phyloP scores from a whole-genome alignment of 78 protist genomes.

The Planoprotostelium fungivorum region DNA sequence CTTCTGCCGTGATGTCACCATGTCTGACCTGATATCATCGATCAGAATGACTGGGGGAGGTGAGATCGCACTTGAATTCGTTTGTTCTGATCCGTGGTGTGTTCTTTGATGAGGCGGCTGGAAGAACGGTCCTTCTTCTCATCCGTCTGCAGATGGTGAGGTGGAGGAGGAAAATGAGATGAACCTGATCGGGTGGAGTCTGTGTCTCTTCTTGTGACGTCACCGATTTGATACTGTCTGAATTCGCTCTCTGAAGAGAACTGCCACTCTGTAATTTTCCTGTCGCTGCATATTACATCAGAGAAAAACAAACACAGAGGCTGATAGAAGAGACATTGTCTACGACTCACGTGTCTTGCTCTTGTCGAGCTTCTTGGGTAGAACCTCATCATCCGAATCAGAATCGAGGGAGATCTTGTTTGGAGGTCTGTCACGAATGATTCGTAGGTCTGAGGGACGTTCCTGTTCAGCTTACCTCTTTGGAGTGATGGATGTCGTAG shows the following conservation, averaged over 20 bases:
- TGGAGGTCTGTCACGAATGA: not conserved
- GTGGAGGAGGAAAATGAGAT: no score
- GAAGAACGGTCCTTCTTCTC: not conserved
- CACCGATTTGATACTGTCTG: no score
- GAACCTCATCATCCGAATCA: not conserved
- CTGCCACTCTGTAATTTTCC: no score
- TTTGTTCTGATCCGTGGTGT: not conserved
- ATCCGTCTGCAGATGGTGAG: no score
- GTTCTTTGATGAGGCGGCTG: not conserved
- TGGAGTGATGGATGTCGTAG: not conserved
- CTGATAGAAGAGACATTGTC: no score
- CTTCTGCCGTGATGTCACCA: not conserved
- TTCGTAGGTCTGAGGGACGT: not conserved
- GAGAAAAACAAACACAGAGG: no score
- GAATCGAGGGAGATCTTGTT: not conserved
- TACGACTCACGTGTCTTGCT: no score
- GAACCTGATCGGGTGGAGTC: no score
- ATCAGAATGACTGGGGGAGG: not conserved
- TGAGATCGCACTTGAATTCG: not conserved
- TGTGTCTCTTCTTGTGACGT: no score
- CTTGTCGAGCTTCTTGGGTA: no score
- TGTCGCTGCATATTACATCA: no score
- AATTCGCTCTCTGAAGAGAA: no score
- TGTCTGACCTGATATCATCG: not conserved
- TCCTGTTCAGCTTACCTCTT: not conserved